Percentiles rank a stretch among this genome's conserved stretches.
Conservation (phyloP, 257 asterid genomes). For the Agastache rugosa region DNA sequence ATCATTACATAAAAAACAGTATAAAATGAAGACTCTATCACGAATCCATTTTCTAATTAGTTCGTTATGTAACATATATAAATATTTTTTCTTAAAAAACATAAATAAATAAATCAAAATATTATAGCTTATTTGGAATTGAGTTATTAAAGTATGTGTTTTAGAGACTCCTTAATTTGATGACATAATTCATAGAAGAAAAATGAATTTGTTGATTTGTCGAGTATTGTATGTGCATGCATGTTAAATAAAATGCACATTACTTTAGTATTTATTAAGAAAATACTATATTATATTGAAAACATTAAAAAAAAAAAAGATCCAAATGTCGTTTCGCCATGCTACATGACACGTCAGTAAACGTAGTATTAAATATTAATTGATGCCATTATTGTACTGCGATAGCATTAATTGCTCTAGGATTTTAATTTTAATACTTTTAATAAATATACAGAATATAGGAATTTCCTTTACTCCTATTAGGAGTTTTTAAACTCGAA, state of each 20-base stretch:
- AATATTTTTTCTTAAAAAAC: too few species aligned
- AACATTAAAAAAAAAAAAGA: neutral
- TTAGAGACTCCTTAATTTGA: too few species aligned
- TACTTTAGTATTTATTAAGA: neutral
- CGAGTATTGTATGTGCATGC: too few species aligned
- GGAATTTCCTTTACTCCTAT: too few species aligned
- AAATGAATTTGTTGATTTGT: too few species aligned
- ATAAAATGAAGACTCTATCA: neutral
- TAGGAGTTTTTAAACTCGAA: neutral
- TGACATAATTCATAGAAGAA: too few species aligned
- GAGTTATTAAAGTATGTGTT: too few species aligned
- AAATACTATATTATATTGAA: neutral
- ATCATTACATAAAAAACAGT: slow-evolving; percentile 23
- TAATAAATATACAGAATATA: neutral
- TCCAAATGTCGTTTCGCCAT: neutral
- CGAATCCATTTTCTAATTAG: neutral
- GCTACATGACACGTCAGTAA: neutral
- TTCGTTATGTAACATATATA: neutral
- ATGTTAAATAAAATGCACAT: neutral
- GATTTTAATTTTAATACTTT: neutral
- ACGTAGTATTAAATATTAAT: slow-evolving; percentile 11
- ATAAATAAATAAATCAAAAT: neutral
- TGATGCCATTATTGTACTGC: neutral
- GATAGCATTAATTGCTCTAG: neutral
- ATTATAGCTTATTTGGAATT: too few species aligned